Evolutionary conservation across 768 basidiomycete genomes (phyloP), one percentile per base, ranked within the genome.

Genomic region (Hysterangium stoloniferum): DNA sequence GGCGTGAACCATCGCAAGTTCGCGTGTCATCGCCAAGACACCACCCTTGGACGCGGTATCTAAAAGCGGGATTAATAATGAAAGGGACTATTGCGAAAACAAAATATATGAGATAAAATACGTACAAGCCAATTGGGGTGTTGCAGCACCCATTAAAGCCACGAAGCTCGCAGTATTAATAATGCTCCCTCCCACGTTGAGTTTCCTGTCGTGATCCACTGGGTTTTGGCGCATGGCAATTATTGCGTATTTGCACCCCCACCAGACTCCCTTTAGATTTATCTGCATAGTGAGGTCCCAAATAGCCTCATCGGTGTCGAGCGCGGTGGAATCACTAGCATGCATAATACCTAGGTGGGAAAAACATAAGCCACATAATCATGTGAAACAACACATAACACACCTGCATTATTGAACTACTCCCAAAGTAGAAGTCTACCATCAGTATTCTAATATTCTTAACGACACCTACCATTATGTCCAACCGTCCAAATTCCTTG

Each of bases 241-340:
- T 62, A 99, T 94, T 4, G 95, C 96, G 61, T 98, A 84, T 69
- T 97, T 98, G 76, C 87, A 94, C 28, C 96, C 96, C 84, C 86
- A 99, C 96, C 95, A 98, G 53, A 98, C 96, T 45, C 96, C 96
- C 69, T 98, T 99, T 62, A 95, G 79, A 66, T 98, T 98, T 72
- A 97, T 82, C 56, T 84, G 78, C 84, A 88, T 88, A 2, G 88
- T 91, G 52, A 91, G 72, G 62, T 90, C 88, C 95, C 96, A 99
- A 67, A 98, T 91, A 45, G 76, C 79, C 68, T 99, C 96, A 63
- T 95, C 92, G 15, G 96, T 99, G 65, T 91, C 95, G 61, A 97
- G 72, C 11, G 95, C 96, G 62, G 92, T 84, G 62, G 96, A 95
- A 59, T 99, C 95, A 8, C 73, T 80, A 15, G 91, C 83, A 64